A percentile compares a stretch with the other conserved stretches of the same genome.
phyloP scores from a whole-genome alignment of 1,284 basidiomycete genomes.

The Puccinia hordei region DNA sequence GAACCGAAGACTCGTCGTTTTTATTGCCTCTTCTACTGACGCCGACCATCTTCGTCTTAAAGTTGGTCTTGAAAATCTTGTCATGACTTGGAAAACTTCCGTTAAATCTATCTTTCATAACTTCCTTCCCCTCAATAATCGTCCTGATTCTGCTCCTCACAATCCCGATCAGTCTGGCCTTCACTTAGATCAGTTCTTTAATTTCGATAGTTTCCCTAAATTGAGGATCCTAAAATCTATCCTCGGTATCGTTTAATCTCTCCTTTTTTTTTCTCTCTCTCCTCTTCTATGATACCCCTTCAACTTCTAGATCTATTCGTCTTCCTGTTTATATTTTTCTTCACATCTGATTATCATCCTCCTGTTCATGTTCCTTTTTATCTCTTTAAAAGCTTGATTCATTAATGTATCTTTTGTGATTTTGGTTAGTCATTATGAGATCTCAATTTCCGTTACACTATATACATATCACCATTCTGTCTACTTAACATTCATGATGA shows the following conservation, averaged over 20 bases:
- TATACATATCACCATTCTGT: too few relatives aligned
- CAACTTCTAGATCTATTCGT: too few relatives aligned
- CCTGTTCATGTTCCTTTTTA: too few relatives aligned
- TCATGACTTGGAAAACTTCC: background rate
- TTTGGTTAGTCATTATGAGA: too few relatives aligned
- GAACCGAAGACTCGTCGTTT: background rate
- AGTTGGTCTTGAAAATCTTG: background rate
- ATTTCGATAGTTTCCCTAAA: constrained; percentile 12
- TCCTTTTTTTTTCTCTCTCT: background rate
- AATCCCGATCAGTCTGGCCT: background rate
- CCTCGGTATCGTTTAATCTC: constrained; percentile 11
- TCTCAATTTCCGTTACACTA: too few relatives aligned
- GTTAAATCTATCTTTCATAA: background rate
- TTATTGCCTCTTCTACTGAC: background rate
- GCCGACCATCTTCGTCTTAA: background rate
- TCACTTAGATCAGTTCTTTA: background rate
- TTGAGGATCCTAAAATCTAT: constrained; percentile 30
- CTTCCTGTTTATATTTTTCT: too few relatives aligned
- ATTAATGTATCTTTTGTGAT: too few relatives aligned
- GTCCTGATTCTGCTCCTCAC: background rate
- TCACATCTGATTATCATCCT: too few relatives aligned
- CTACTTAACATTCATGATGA: too few relatives aligned
- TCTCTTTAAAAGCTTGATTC: too few relatives aligned
- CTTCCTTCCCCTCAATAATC: background rate
- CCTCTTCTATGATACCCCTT: too few relatives aligned